A percentile compares a stretch with the other conserved stretches of the same genome.
These are phyloP conservation scores for Nigrospora sphaerica DNA, from an alignment of 2,329 filamentous ascomycete genomes.

Conservation along the genomic window DNA sequence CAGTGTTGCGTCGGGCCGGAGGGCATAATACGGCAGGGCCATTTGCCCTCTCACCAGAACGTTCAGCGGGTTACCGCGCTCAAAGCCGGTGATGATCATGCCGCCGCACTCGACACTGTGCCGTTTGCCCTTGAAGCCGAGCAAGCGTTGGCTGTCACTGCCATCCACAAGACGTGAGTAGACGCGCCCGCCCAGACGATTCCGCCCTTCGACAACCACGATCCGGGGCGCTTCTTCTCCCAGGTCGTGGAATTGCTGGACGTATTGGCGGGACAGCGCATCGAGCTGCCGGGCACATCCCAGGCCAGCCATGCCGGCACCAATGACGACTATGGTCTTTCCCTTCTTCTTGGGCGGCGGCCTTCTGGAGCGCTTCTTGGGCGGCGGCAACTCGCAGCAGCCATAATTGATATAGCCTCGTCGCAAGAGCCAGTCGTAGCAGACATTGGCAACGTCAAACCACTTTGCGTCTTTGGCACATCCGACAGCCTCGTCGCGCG, in stretches of 20 bases:
- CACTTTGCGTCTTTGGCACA: conserved; percentile 83
- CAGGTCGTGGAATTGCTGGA: conserved; percentile 54
- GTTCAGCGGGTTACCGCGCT: conserved; percentile 89
- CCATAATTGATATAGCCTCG: conserved; percentile 96
- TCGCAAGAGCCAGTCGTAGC: conserved; percentile 86
- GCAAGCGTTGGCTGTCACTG: conserved; percentile 45
- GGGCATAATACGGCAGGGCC: conserved; percentile 74
- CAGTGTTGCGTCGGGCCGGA: conserved; percentile 76
- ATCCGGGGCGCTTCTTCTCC: conserved; percentile 67
- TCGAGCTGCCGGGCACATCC: conserved; percentile 89
- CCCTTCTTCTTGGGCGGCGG: conserved; percentile 40
- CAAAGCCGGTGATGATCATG: conserved; percentile 97
- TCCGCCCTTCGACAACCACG: conserved; percentile 78
- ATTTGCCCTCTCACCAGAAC: conserved; percentile 86
- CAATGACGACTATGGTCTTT: conserved; percentile 78
- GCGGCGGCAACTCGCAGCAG: conserved; percentile 65
- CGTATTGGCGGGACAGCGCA: conserved; percentile 75
- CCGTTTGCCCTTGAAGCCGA: conserved; percentile 46
- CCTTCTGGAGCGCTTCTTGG: conserved; percentile 30
- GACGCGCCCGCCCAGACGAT: conserved; percentile 82
- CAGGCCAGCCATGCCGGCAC: conserved; percentile 89
- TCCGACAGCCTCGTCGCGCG: conserved; percentile 78
- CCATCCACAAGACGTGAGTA: conserved; percentile 70
- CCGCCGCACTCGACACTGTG: conserved; percentile 95
- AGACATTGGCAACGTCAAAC: conserved; percentile 82